Evolutionary conservation across 305 asterid species (phyloP), one percentile per base, ranked within the genome.

Genomic region (Euphrasia arctica): DNA sequence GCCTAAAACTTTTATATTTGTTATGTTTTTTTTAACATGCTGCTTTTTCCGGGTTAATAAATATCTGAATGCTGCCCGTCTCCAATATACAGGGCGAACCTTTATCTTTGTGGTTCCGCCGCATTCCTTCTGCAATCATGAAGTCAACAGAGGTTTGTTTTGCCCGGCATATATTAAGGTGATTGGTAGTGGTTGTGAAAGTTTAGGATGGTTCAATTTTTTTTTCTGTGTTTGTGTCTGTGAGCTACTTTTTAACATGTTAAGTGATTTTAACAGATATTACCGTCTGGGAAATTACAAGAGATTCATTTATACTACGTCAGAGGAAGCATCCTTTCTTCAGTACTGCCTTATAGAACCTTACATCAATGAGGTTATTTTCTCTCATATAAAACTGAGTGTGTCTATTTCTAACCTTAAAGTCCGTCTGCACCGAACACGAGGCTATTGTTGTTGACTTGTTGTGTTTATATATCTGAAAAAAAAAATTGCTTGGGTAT

Each of bases 261-360:
- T 59, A 56, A 56, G 31, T 66, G 27, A 49, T 50, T 65, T 60
- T 9, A 51, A 50, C 82, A 92, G 97, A 72, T 87, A 75, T 70
- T 86, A 75, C 67, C 91, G 85, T 54, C 69, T 82, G 71, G 97
- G 99, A 58, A 84, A 86, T 78, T 93, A 78, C 88, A 84, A 73
- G 74, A 78, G 70, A 65, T 88, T 90, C 75, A 84, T 93, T 61
- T 63, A 56, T 63, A 80, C 80, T 15, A 66, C 83, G 4, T 88
- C 84, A 75, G 73, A 76, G 28, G 96, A 88, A 74, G 97, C 97
- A 62, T 93, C 99, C 68, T 74, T 75, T 79, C 80, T 88, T 66
- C 97, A 93, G 79, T 90, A 76, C 70, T 93, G 89, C 79, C 77
- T 90, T 74, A 60, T 93, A 27, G 95, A 93, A 77, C 92, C 99